Base-by-base conservation (phyloP, 169 alveolate species). In the Plasmodium cynomolgi region DNA sequence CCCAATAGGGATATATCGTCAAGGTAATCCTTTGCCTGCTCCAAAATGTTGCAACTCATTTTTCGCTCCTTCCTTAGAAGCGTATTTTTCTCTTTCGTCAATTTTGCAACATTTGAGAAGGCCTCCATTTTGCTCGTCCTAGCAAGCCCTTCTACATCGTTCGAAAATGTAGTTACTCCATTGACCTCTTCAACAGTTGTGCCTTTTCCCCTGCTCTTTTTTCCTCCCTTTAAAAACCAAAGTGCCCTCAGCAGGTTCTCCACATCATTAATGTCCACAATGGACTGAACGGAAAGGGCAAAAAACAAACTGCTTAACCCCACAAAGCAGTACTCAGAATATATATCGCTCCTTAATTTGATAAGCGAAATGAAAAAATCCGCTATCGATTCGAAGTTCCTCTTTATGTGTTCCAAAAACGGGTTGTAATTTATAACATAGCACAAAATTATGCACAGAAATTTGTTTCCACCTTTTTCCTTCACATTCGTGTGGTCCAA, bases 291-390 rank as follows among this genome's bases (percentile, higher is more conserved):
- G 13, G 90, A 88, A 6, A 88, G 81, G 50, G 85, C 73, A 54
- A 88, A 88, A 15, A 88, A 88, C 83, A 88, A 80, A 80, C 26
- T n/a, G 74, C 94, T 88, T 77, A 88, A 80, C 9, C 83, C 94
- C 29, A 72, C 68, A 62, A 80, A 88, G 13, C 91, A 20, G 82
- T 88, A 88, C 72, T 88, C 90, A 34, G 94, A 88, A 88, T 80
- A 88, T 80, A 88, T 41, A 68, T 56, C 90, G 47, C 71, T 88
- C 83, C 50, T 71, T 41, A 41, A 56, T 88, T 88, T 88, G 26
- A 88, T 80, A 39, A 58, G 1, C 23, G 37, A 33, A 8, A 88
- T 88, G 41, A 88, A 41, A 37, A 80, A 68, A 11, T 88, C 74
- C 47, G 77, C 23, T 44, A 88, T 68, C 4, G 26, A 15, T 31